Percentiles rank a stretch among this genome's conserved stretches.
Conservation (phyloP, 768 basidiomycete species). For the Phanerochaete sordida region DNA sequence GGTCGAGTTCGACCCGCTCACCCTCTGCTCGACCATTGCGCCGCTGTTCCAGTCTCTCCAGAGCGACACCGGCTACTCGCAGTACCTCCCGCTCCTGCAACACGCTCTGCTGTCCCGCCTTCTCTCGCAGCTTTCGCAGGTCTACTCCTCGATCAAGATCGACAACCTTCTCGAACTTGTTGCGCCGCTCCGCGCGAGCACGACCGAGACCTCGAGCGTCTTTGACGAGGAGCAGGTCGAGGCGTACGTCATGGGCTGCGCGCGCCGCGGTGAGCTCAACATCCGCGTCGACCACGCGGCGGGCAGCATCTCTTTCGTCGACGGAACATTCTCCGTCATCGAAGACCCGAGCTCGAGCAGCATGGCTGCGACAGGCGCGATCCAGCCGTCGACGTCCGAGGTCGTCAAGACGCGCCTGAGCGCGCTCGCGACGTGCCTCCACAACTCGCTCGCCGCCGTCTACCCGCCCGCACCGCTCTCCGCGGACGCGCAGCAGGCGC, state of each 20-base stretch:
- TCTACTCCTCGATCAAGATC: conserved; percentile 86
- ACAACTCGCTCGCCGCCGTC: conserved; percentile 62
- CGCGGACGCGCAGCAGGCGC: conserved; percentile 55
- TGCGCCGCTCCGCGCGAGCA: conserved; percentile 61
- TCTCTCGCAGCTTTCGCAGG: conserved; percentile 86
- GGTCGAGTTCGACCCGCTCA: conserved; percentile 89
- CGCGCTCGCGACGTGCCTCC: conserved; percentile 68
- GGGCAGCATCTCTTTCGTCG: conserved; percentile 80
- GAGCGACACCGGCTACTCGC: conserved; percentile 57
- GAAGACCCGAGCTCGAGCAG: conserved; percentile 34
- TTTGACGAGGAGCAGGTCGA: conserved; percentile 81
- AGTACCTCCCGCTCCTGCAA: conserved; percentile 86
- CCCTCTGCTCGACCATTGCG: conserved; percentile 72
- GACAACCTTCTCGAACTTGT: conserved; percentile 75
- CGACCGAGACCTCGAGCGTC: conserved; percentile 38
- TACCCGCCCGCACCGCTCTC: conserved; percentile 40
- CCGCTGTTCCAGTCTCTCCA: conserved; percentile 68
- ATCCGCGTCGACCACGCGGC: conserved; percentile 88
- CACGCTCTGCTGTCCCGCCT: conserved; percentile 90
- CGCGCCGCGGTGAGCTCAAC: conserved; percentile 78
- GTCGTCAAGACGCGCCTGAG: conserved; percentile 77
- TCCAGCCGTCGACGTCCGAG: conserved; percentile 72
- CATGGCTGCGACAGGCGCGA: conserved; percentile 33
- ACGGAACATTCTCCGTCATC: conserved; percentile 59
- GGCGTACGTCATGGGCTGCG: conserved; percentile 91